A percentile compares a stretch with the other conserved stretches of the same genome.
phyloP scores from a whole-genome alignment of 805 yeast genomes.

The Candida ascalaphidarum region DNA sequence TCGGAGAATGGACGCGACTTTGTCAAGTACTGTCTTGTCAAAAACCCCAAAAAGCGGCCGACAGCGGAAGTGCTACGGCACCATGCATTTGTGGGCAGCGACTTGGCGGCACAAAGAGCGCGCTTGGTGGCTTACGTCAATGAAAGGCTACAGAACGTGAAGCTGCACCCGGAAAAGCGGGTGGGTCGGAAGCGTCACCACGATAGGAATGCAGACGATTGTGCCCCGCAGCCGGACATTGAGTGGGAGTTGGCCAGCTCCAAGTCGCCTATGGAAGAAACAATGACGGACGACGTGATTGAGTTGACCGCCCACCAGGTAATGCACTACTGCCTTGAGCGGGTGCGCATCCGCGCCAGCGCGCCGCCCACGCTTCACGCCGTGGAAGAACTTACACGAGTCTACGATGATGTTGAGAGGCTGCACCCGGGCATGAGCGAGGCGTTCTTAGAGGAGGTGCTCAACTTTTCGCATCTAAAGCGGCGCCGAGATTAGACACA shows the following conservation, averaged over 20 bases:
- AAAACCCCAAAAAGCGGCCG: slow-evolving; percentile 60
- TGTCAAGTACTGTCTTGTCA: slow-evolving; percentile 55
- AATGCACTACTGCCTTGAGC: slow-evolving; percentile 34
- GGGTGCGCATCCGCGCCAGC: slow-evolving; percentile 45
- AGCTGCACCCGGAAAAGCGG: slow-evolving; percentile 1
- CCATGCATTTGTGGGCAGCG: slow-evolving; percentile 48
- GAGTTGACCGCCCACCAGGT: slow-evolving; percentile 22
- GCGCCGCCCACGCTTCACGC: slow-evolving; percentile 37
- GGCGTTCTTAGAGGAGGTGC: slow-evolving; percentile 59
- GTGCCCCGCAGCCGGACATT: slow-evolving; percentile 5
- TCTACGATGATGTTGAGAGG: slow-evolving; percentile 37
- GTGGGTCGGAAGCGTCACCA: slow-evolving; percentile 1
- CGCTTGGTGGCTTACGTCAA: too few species aligned
- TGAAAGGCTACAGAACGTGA: too few species aligned
- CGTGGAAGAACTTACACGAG: slow-evolving; percentile 34
- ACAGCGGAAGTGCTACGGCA: slow-evolving; percentile 47
- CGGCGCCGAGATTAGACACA: too few species aligned
- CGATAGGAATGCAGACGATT: slow-evolving; percentile 5
- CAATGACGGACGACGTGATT: slow-evolving; percentile 4
- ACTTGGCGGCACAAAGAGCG: too few species aligned
- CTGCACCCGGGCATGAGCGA: slow-evolving; percentile 56
- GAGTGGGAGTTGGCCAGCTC: slow-evolving; percentile 3
- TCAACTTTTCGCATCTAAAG: too few species aligned
- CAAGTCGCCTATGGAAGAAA: slow-evolving; percentile 3
- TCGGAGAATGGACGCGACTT: slow-evolving; percentile 56